Base-by-base conservation (phyloP, 306 rosid genomes). In the Castanospermum australe region DNA sequence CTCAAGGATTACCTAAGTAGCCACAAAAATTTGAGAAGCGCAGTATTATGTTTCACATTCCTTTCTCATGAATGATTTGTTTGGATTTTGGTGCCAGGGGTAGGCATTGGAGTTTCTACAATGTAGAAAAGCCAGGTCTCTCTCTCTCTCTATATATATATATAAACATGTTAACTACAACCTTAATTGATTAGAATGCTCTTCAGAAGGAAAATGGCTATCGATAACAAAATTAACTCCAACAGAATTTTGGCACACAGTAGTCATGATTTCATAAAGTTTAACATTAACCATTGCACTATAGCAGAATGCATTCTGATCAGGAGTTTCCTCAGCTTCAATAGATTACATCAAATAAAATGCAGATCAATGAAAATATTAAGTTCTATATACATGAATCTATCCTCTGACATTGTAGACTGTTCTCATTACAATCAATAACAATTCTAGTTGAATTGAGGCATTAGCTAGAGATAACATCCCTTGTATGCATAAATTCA, bases 1-100 rank as follows among this genome's bases (percentile, higher is more conserved):
- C 85, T 92, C 97, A 76, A 94, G 95, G 28, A 86, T 88, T 73
- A 94, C 97, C 97, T 93, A 71, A 48, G 78, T 22, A 51, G 33
- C 64, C 54, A 64, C 47, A 80, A 36, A 57, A 59, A 30, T 17
- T 73, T 60, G 28, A 47, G 33, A 36, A 62, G 32, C 60, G n/a
- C 39, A 65, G 13, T 67, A 50, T 55, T 33, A 71, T 42, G 60
- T 39, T 52, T 51, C 76, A 62, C 59, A 7, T 70, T 75, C 59
- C 21, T 3, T 54, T 44, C 38, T 33, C 4, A 11, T 33, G 52
- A 77, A 70, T 30, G 45, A 14, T 1, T 48, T 68, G 47, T 17
- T 62, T 32, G 68, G 35, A 17, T 50, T 50, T 52, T 6, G 18
- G 6, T 17, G 18, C 5, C 3, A 18, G 17, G 36, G 73, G 56